Base-by-base conservation (phyloP, 2,329 filamentous ascomycete genomes). In the Sordariomycetes sp. region DNA sequence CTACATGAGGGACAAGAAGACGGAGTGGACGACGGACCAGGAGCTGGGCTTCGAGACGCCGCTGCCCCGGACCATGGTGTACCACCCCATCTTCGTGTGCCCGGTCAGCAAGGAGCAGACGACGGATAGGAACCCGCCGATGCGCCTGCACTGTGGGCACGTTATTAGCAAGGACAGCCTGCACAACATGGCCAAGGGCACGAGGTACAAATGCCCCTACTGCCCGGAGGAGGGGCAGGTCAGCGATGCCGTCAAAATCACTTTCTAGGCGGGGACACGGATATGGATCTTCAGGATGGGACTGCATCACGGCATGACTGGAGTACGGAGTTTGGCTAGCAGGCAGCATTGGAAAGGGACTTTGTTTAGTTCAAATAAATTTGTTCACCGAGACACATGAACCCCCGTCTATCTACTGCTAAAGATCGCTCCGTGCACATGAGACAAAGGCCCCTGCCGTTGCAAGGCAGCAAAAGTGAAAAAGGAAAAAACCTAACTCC, bases 31-130 rank as follows among this genome's bases (percentile, higher is more conserved):
- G 1, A 88, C 86, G 5, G 75, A 83, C 40, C 80, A 92, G 50
- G 92, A 98, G 57, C 66, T 98, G 14, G 86, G 90, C 0, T 92
- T 88, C 52, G 71, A 85, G 48, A 79, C 74, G 2, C 70, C 74
- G 3, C 59, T 79, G 3, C 73, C 75, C 1, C 51, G 57, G 32
- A 70, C 64, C 43, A 76, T 76, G 71, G 65, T 79, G 32, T 98
- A 94, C 64, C 92, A 98, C 57, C 84, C 84, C 36, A 95, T 98
- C 51, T 98, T 98, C 53, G 92, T 98, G 27, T 98, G 92, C 51
- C 92, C 92, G 0, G 92, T 98, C 5, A 88, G 82, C 48, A 96
- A 96, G 57, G 92, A 95, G 53, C 92, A 98, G 58, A 87, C 84
- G 0, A 98, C 90, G 0, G 87, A 94, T 49, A 63, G 71, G 17